phyloP scores from a whole-genome alignment of 208 protist species.

The Acanthamoeba lenticulata region DNA sequence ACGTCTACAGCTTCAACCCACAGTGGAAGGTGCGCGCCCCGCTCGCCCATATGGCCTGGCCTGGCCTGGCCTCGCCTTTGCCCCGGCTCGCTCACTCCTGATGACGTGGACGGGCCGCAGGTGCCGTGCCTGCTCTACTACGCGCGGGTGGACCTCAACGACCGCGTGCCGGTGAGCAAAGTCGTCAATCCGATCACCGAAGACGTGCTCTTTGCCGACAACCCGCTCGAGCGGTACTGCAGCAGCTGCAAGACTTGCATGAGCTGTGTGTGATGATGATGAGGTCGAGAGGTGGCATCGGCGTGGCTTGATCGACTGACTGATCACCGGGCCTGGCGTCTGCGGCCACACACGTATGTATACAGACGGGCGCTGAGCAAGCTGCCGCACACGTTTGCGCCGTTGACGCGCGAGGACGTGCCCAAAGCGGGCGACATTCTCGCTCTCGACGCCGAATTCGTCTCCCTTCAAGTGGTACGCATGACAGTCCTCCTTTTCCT shows the following conservation, averaged over 20 bases:
- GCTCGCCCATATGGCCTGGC: no score
- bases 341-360: background rate
- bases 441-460: constrained; percentile 88
- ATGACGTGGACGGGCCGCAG: no score
- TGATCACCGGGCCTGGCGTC: no score
- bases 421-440: constrained; percentile 68
- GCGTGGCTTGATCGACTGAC: no score
- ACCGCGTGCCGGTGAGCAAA: background rate
- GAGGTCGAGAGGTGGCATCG: no score
- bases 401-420: constrained; percentile 31
- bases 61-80: no score
- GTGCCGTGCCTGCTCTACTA: constrained; percentile 70
- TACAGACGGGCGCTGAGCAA: constrained; percentile 27
- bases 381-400: constrained; percentile 57
- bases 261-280: background rate
- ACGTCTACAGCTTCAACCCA: constrained; percentile 77
- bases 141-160: constrained; percentile 26
- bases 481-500: background rate
- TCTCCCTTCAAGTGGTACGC: constrained; percentile 76
- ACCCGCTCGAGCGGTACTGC: constrained; percentile 24
- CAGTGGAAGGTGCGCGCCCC: constrained; percentile 75
- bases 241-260: background rate
- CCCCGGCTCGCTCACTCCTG: background rate
- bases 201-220: constrained; percentile 68
- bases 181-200: constrained; percentile 72